Base-by-base conservation (phyloP, 1,284 basidiomycete genomes). In the Irpex sp. region DNA sequence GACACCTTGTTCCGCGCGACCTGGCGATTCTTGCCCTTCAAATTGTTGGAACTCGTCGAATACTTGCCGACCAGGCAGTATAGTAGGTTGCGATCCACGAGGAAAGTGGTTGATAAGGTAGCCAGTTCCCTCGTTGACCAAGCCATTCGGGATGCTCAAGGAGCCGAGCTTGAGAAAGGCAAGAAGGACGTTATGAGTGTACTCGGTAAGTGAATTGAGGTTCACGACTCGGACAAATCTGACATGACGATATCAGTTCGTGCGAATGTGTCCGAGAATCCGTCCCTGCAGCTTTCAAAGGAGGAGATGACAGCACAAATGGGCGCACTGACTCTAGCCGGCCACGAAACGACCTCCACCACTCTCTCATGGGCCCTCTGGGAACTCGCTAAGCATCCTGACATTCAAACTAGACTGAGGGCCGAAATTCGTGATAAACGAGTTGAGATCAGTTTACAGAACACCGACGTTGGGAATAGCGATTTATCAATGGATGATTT, bases 271-370 rank as follows among this genome's bases (percentile, higher is more conserved):
- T 80, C 81, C 5, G 75, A 81, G 59, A 74, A 82, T 31, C 77
- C 78, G 55, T 79, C 76, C 64, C 74, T 74, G 21, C 77, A 75
- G 59, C 73, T 88, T 58, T 79, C 68, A 2, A 79, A 85, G 36
- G 78, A 79, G 36, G 86, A 80, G 64, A 72, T 78, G 61, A 60
- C 82, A 1, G 73, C 84, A 3, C 83, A 87, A 70, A 82, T 88
- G 78, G 76, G 69, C 75, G 79, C 81, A 59, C 64, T 76, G 68
- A 66, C 70, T 1, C 68, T 73, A 15, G 72, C 64, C 11, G 82
- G 87, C 0, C 81, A 86, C 62, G 84, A 86, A 65, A 85, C 85
- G 0, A 82, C 80, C 1, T 76, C 83, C 3, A 79, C 74, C 52
- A 73, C 78, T 0, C 60, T 81, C 59, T 72, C 62, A 1, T 83